Conservation (phyloP, 306 rosid species). For the Citrullus colocynthis region DNA sequence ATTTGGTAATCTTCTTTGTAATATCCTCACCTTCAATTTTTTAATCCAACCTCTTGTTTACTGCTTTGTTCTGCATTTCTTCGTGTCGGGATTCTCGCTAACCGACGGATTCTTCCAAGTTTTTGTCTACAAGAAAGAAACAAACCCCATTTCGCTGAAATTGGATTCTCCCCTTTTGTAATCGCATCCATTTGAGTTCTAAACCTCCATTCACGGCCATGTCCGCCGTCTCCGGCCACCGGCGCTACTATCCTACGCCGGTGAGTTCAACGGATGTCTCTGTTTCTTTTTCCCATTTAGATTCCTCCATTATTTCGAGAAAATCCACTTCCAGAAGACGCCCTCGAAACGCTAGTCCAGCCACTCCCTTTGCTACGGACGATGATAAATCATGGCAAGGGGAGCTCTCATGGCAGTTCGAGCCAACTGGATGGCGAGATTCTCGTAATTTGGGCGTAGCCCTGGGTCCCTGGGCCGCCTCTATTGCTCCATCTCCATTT, state of each 20-base stretch:
- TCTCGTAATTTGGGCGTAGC: conserved; percentile 33
- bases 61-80: not conserved
- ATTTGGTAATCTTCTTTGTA: not conserved
- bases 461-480: conserved; percentile 56
- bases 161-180: not conserved
- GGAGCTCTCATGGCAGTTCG: conserved; percentile 73
- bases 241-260: conserved; percentile 24
- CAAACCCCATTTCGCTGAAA: not conserved
- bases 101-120: not conserved
- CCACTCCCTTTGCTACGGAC: conserved; percentile 58
- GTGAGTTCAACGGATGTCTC: conserved; percentile 25
- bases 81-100: not conserved
- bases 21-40: not conserved
- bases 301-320: conserved; percentile 9
- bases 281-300: conserved; percentile 25
- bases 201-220: conserved; percentile 25
- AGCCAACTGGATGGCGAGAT: conserved; percentile 42
- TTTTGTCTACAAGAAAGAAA: not conserved
- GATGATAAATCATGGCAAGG: conserved; percentile 59
- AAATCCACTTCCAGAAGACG: conserved; percentile 12
- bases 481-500: conserved; percentile 12
- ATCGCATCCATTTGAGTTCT: not conserved
- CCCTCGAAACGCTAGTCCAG: conserved; percentile 21
- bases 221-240: conserved; percentile 31
- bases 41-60: not conserved